A percentile compares a stretch with the other conserved stretches of the same genome.
These are phyloP conservation scores for Suaeda aralocaspica DNA, from an alignment of 148 eudicot genomes.

Conservation along the genomic window DNA sequence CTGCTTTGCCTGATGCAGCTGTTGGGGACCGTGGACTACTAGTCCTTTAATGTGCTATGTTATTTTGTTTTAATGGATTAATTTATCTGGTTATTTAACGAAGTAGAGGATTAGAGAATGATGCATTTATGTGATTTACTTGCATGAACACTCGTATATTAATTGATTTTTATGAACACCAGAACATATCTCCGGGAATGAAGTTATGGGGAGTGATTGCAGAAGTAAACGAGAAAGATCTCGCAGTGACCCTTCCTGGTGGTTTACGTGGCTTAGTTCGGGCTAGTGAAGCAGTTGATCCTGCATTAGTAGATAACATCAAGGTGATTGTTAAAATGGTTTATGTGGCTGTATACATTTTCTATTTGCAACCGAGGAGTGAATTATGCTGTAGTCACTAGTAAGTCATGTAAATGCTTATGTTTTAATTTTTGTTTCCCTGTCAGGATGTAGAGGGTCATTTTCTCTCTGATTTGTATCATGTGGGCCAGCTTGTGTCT, in stretches of 20 bases:
- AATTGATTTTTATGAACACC: slow-evolving; percentile 26
- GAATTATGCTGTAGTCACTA: not conserved
- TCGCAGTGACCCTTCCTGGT: slow-evolving; percentile 88
- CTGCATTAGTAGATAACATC: slow-evolving; percentile 31
- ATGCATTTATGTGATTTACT: not conserved
- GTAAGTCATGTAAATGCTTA: not conserved
- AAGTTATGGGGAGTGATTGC: slow-evolving; percentile 89
- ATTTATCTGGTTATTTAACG: not conserved
- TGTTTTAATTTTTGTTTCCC: not conserved
- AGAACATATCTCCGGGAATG: slow-evolving; percentile 94
- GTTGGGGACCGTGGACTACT: not conserved
- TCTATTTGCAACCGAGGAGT: not conserved
- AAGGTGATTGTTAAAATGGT: slow-evolving; percentile 31
- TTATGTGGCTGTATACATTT: not conserved
- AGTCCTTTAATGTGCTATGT: not conserved
- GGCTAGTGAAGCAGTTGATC: slow-evolving; percentile 72
- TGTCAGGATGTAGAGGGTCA: slow-evolving; percentile 46
- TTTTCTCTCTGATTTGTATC: slow-evolving; percentile 60
- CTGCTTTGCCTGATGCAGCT: not conserved
- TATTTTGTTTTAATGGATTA: not conserved
- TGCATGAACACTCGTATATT: not conserved
- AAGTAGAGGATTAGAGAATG: not conserved
- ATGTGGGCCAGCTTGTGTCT: slow-evolving; percentile 79
- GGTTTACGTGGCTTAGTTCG: slow-evolving; percentile 94
- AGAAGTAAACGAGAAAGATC: slow-evolving; percentile 86